Evolutionary conservation across 2,329 filamentous ascomycete species (phyloP), one percentile per base, ranked within the genome.

Genomic region (Colletotrichum endophyticum): DNA sequence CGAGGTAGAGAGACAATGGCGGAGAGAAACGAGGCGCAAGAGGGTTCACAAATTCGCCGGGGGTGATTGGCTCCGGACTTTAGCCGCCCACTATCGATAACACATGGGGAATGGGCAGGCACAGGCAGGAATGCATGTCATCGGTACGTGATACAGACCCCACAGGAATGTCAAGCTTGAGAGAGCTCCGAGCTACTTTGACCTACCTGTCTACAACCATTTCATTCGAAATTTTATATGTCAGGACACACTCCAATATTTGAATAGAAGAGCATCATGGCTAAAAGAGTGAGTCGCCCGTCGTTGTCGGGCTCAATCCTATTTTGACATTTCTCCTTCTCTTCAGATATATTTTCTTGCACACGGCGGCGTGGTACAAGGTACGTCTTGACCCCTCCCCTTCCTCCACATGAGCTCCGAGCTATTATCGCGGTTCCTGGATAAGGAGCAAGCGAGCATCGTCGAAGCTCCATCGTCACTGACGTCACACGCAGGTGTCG

Each of bases 321-420:
- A 27, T 28, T n/a, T 57, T 74, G 19, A 77, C 30, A 8, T 25
- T 34, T 27, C 36, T 36, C 25, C 22, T 25, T 13, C 49, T 32
- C 15, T n/a, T 19, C 66, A 93, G 91, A 84, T 93, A 36, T 91
- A 91, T 79, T 94, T 93, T 81, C 85, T 90, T 19, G 93, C 92
- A 74, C 92, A 94, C 80, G 94, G 93, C 70, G 88, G 88, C 16
- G 79, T 79, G 53, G 94, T 95, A 15, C 94, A 95, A 89, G 94
- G 94, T 93, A 85, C 77, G 85, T 66, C 66, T 83, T 88, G 49
- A 88, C 90, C 77, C 89, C 87, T 81, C 90, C 44, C n/a, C n/a
- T 22, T 22, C 89, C 81, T 86, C 88, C 85, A 87, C 82, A 62
- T 36, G 28, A 77, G 59, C 72, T 63, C 32, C 28, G 57, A 75